Evolutionary conservation across 768 basidiomycete genomes (phyloP), one percentile per base, ranked within the genome.

Genomic region (Mycena indigotica): DNA sequence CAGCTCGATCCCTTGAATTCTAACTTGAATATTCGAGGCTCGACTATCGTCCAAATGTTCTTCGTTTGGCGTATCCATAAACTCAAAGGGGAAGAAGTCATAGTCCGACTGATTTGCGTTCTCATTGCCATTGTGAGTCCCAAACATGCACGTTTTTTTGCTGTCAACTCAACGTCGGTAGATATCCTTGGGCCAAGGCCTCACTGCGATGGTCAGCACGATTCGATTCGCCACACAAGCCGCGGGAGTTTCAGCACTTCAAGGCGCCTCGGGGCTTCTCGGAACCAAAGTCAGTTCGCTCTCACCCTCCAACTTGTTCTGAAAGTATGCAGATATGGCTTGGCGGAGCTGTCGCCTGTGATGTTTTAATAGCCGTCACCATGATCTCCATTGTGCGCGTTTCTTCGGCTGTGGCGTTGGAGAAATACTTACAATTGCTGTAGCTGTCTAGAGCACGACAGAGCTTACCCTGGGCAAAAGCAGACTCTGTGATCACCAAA

Each of bases 311-410:
- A n/a, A n/a, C n/a, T n/a, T n/a, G n/a, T n/a, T n/a, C n/a, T 23
- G 12, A 12, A 44, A 16, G 15, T 16, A 49, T 41, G 15, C 28
- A 63, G 5, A 35, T 65, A 19, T 67, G 66, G 66, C 52, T 67
- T 13, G n/a, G 55, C 5, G 48, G 59, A 2, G 63, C 65, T 45
- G 54, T 62, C 38, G 65, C 55, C 8, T 39, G 50, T 2, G 66
- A 67, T 45, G 52, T 65, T 15, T 39, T 65, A 16, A 63, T 67
- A 25, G 56, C 64, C 15, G 55, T n/a, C 1, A 45, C 53, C 41
- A 63, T 65, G 62, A 50, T 67, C 24, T 57, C 52, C 39, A 63
- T 63, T 39, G 66, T 67, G 29, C 17, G 61, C 50, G 5, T 46
- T 46, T 50, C 19, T 46, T n/a, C 15, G n/a, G 12, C 32, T 21